These are phyloP conservation scores for Arctium lappa DNA, from an alignment of 129 eudicot species.

Conservation along the genomic window DNA sequence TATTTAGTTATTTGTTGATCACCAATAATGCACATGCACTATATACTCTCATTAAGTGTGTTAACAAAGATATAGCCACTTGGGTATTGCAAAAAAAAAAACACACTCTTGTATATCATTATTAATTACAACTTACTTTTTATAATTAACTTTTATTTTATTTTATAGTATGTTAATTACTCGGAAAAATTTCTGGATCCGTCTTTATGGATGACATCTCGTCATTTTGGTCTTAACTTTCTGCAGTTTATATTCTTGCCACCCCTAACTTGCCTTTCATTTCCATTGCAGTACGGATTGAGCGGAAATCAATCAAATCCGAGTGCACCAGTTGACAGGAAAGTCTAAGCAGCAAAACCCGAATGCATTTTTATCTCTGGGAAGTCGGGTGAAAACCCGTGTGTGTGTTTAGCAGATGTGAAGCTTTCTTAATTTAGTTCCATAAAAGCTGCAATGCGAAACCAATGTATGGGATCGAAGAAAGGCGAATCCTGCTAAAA, in stretches of 20 bases:
- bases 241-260: neutral
- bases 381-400: neutral
- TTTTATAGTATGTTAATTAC: neutral
- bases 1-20: neutral
- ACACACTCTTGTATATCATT: neutral
- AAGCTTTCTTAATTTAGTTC: neutral
- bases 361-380: neutral
- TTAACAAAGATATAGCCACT: neutral
- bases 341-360: constrained; percentile 20
- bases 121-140: neutral
- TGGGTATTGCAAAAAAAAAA: neutral
- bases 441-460: neutral
- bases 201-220: neutral
- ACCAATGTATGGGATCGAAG: constrained; percentile 4
- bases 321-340: constrained; percentile 32
- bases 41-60: neutral
- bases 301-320: constrained; percentile 32
- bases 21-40: neutral
- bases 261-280: neutral
- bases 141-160: neutral
- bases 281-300: constrained; percentile 64
- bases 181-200: neutral
- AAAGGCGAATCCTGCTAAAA: neutral
- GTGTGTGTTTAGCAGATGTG: neutral
- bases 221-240: neutral